Conservation (phyloP, 805 yeast genomes). For the Kurtzmaniella cleridarum region DNA sequence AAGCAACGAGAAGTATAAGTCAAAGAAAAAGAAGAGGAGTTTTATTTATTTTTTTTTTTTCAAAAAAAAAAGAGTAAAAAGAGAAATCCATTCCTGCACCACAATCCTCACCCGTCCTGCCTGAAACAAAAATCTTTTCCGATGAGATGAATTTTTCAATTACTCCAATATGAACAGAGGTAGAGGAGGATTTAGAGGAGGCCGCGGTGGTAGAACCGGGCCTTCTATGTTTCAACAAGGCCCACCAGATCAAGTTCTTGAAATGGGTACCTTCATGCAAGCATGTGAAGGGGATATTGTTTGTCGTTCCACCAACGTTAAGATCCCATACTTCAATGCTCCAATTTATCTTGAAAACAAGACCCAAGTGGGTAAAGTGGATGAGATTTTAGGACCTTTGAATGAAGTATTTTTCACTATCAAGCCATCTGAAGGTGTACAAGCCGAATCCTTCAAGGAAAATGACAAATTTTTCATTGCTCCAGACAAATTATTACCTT, state of each 20-base stretch:
- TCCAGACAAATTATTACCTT: constrained; percentile 89
- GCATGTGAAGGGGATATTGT: constrained; percentile 96
- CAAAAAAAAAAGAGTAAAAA: too few species aligned
- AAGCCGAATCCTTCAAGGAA: constrained; percentile 84
- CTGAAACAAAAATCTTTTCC: background rate
- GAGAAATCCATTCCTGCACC: too few species aligned
- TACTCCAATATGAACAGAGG: constrained; percentile 54
- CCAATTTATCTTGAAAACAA: constrained; percentile 96
- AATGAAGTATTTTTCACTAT: constrained; percentile 98
- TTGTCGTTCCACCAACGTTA: constrained; percentile 89
- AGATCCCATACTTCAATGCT: constrained; percentile 97
- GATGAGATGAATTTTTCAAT: constrained; percentile 4
- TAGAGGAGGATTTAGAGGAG: constrained; percentile 65
- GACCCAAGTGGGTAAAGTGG: constrained; percentile 94
- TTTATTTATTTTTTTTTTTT: too few species aligned
- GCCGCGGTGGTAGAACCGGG: constrained; percentile 67
- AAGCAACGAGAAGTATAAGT: too few species aligned
- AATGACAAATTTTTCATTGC: constrained; percentile 97
- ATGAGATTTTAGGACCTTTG: constrained; percentile 95
- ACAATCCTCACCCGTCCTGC: background rate
- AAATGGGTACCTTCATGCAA: constrained; percentile 90
- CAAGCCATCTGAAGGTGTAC: constrained; percentile 94
- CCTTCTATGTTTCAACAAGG: constrained; percentile 73
- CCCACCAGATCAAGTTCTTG: constrained; percentile 92
- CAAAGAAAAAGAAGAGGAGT: too few species aligned